phyloP scores from a whole-genome alignment of 2,329 filamentous ascomycete species.

The Penicillium sp. region DNA sequence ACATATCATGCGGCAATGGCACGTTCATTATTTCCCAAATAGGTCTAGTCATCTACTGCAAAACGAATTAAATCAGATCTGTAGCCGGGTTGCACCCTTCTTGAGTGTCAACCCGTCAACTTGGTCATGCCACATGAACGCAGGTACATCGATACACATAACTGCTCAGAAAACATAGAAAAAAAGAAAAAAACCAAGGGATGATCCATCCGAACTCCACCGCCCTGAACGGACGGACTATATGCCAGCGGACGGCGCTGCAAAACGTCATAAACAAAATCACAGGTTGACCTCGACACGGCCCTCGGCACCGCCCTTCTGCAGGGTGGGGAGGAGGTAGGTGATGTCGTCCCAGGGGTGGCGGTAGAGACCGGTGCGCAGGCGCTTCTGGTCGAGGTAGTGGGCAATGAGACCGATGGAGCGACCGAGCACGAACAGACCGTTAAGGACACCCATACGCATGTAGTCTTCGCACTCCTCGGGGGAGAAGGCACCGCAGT shows the following conservation, averaged over 20 bases:
- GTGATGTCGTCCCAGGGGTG: constrained; percentile 99
- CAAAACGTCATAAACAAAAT: constrained; percentile 34
- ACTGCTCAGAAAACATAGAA: constrained; percentile 23
- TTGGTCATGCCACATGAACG: constrained; percentile 33
- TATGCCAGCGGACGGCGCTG: constrained; percentile 32
- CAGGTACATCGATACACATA: constrained; percentile 31
- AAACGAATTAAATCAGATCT: constrained; percentile 28
- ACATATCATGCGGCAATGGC: constrained; percentile 22
- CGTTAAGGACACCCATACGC: constrained; percentile 98
- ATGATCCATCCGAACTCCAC: constrained; percentile 40
- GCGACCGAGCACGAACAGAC: constrained; percentile 95
- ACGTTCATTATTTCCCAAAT: constrained; percentile 27
- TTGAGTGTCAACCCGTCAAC: constrained; percentile 26
- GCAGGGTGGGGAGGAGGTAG: constrained; percentile 81
- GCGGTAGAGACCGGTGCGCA: constrained; percentile 96
- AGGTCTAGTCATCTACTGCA: constrained; percentile 28
- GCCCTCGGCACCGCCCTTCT: constrained; percentile 71
- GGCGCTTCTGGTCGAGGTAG: constrained; percentile 99
- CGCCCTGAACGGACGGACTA: constrained; percentile 34
- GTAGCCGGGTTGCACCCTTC: constrained; percentile 24
- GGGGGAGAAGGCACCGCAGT: constrained; percentile 91
- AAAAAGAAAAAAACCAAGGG: constrained; percentile 27
- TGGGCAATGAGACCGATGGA: constrained; percentile 99
- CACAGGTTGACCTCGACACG: constrained; percentile 85
- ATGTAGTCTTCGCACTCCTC: constrained; percentile 99